Percentiles rank a stretch among this genome's conserved stretches.
Conservation (phyloP, 208 protist species). For the Acanthamoeba royreba region DNA sequence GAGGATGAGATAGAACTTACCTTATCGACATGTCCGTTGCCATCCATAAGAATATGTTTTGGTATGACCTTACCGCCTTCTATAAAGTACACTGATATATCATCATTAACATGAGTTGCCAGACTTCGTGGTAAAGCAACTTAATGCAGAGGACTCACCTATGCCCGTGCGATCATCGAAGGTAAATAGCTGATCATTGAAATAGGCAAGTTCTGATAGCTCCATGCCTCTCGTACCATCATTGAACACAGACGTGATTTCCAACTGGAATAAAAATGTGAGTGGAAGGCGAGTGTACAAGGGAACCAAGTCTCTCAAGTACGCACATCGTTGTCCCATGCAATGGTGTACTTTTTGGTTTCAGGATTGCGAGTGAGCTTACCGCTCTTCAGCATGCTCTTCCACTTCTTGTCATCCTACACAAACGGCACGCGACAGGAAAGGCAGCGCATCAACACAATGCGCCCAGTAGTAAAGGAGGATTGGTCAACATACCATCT, state of each 20-base stretch:
- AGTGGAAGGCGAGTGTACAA: not conserved
- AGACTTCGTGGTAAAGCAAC: not conserved
- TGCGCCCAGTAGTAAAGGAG: not conserved
- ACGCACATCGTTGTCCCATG: not conserved
- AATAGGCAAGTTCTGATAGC: constrained; percentile 67
- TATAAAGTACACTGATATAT: constrained; percentile 28
- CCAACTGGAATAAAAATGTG: not conserved
- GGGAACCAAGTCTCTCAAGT: not conserved
- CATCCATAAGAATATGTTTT: constrained; percentile 54
- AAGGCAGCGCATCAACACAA: not conserved
- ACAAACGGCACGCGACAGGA: not conserved
- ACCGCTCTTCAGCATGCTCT: constrained; percentile 23
- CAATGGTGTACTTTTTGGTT: not conserved
- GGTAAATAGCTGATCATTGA: constrained; percentile 57
- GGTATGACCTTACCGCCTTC: constrained; percentile 12
- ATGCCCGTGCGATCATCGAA: constrained; percentile 72
- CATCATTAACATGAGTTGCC: not conserved
- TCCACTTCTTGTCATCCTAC: constrained; percentile 39
- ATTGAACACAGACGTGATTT: not conserved
- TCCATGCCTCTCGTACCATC: constrained; percentile 69
- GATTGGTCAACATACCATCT: not conserved
- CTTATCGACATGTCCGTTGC: constrained; percentile 56
- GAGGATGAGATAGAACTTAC: constrained; percentile 35
- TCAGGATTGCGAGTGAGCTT: constrained; percentile 33
- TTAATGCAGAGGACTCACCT: not conserved